Percentiles rank a stretch among this genome's conserved stretches.
These are phyloP conservation scores for Serendipita indica DNA, from an alignment of 768 basidiomycete species.

Conservation along the genomic window DNA sequence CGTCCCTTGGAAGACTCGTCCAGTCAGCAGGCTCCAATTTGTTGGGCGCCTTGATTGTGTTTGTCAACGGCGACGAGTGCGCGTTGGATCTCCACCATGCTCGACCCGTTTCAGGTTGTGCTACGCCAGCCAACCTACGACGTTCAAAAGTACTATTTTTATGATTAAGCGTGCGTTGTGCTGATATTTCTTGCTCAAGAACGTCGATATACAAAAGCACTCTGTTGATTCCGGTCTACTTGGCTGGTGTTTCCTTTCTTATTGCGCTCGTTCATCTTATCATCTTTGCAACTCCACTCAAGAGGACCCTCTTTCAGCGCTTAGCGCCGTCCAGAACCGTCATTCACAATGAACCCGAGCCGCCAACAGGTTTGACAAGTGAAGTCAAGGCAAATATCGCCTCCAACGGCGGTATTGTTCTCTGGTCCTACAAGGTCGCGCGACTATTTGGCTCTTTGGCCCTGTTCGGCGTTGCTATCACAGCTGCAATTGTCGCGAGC, in stretches of 20 bases:
- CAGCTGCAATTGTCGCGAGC: neutral
- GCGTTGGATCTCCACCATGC: neutral
- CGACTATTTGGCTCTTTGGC: neutral
- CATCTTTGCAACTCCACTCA: neutral
- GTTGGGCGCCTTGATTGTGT: neutral
- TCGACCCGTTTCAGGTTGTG: constrained; percentile 26
- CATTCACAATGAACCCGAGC: neutral
- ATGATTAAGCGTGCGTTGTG: neutral
- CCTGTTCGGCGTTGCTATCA: neutral
- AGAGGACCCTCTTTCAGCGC: neutral
- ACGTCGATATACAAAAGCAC: neutral
- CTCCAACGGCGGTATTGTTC: neutral
- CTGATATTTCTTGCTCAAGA: neutral
- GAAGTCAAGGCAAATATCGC: constrained; percentile 4
- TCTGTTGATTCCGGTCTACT: neutral
- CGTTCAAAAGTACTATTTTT: constrained; percentile 6
- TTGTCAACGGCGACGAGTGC: neutral
- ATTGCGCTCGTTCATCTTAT: neutral
- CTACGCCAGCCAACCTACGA: constrained; percentile 24
- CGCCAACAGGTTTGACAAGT: neutral
- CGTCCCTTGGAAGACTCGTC: neutral
- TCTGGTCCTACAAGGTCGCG: constrained; percentile 4
- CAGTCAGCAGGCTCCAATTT: neutral
- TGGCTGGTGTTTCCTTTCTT: neutral
- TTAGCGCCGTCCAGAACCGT: neutral